Evolutionary conservation across 805 yeast genomes (phyloP).

Genomic region (Yarrowia alimentaria): DNA sequence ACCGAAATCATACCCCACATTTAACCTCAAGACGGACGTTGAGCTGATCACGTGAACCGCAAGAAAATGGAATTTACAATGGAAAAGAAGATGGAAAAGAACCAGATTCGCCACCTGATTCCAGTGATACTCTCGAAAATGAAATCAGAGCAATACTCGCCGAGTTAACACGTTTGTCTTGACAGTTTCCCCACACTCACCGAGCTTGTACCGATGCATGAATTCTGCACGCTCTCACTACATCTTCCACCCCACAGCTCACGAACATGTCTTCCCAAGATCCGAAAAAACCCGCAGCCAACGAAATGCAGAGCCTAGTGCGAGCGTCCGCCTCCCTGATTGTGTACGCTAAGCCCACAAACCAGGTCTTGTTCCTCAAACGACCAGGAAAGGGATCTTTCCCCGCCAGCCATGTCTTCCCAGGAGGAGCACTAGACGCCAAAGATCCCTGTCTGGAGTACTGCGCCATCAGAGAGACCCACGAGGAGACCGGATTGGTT

Average conservation of each 20-base stretch:
- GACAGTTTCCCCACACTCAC: background rate
- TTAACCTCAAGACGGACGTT: too few relatives aligned
- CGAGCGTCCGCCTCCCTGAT: slow-evolving; percentile 35
- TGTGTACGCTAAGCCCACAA: slow-evolving; percentile 31
- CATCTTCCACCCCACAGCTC: background rate
- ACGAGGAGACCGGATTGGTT: slow-evolving; percentile 39
- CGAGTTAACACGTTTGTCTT: too few relatives aligned
- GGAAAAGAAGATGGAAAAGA: too few relatives aligned
- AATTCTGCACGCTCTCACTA: too few relatives aligned
- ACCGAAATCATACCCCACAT: too few relatives aligned
- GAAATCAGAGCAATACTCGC: too few relatives aligned
- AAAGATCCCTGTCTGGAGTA: slow-evolving; percentile 34
- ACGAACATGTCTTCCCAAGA: slow-evolving; percentile 10
- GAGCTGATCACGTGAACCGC: too few relatives aligned
- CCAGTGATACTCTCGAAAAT: too few relatives aligned
- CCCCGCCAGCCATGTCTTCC: slow-evolving; percentile 38
- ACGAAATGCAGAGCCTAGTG: slow-evolving; percentile 11
- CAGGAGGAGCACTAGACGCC: slow-evolving; percentile 38
- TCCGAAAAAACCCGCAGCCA: slow-evolving; percentile 4
- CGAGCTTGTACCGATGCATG: too few relatives aligned
- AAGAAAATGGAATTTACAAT: too few relatives aligned
- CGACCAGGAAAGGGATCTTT: slow-evolving; percentile 37
- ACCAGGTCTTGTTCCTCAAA: slow-evolving; percentile 35
- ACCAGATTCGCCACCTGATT: too few relatives aligned
- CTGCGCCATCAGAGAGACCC: slow-evolving; percentile 39